Percentiles rank a stretch among this genome's conserved stretches.
Evolutionary conservation across 108 stramenopile species (phyloP).

Genomic region (Craspedostauros australis): DNA sequence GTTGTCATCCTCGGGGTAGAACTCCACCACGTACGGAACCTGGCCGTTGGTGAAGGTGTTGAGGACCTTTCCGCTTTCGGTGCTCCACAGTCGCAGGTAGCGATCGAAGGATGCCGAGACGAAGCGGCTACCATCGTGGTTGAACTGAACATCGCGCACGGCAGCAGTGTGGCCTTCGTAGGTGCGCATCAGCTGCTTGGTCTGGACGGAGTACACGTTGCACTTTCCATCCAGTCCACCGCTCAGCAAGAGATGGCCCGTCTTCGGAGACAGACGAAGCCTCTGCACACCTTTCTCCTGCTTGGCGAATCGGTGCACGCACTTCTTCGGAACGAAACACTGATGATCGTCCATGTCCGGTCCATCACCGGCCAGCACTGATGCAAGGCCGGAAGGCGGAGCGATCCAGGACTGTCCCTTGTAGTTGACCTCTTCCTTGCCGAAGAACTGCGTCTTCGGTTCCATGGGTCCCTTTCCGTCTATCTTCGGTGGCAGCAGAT

Average conservation of each 20-base stretch:
- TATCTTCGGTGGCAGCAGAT: slow-evolving; percentile 88
- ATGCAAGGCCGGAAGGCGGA: slow-evolving; percentile 73
- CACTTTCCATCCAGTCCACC: slow-evolving; percentile 92
- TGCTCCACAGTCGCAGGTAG: slow-evolving; percentile 92
- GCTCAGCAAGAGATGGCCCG: slow-evolving; percentile 95
- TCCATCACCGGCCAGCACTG: slow-evolving; percentile 21
- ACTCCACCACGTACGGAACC: slow-evolving; percentile 90
- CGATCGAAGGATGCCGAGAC: slow-evolving; percentile 92
- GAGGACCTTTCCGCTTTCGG: slow-evolving; percentile 87
- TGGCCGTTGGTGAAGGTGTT: slow-evolving; percentile 89
- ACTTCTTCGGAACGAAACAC: slow-evolving; percentile 94
- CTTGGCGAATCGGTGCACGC: slow-evolving; percentile 84
- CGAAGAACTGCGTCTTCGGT: slow-evolving; percentile 82
- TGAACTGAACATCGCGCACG: slow-evolving; percentile 91
- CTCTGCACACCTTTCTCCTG: slow-evolving; percentile 95
- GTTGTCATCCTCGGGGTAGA: slow-evolving; percentile 94
- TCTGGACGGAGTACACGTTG: slow-evolving; percentile 83
- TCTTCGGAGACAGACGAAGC: slow-evolving; percentile 93
- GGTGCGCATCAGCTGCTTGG: slow-evolving; percentile 70
- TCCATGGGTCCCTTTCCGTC: slow-evolving; percentile 58
- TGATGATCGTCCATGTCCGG: slow-evolving; percentile 72
- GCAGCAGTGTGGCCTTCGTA: slow-evolving; percentile 93
- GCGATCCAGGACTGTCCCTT: slow-evolving; percentile 91
- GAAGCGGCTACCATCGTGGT: slow-evolving; percentile 82
- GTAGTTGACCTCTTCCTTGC: slow-evolving; percentile 82